These are phyloP conservation scores for Primulina eburnea DNA, from an alignment of 257 asterid species.

Conservation along the genomic window DNA sequence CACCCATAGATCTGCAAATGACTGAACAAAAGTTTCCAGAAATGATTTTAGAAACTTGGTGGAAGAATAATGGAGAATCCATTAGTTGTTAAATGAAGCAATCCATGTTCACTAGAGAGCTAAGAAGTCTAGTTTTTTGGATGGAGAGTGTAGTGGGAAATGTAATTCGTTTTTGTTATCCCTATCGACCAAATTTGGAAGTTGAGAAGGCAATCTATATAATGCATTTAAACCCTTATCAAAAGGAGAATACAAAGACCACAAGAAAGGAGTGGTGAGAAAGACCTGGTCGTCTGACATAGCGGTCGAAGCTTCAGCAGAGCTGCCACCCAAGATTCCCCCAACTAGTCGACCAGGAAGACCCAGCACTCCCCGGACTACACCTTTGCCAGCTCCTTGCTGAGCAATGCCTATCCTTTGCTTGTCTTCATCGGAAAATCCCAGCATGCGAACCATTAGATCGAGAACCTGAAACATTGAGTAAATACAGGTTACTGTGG, in stretches of 20 bases:
- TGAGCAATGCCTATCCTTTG: conserved; percentile 88
- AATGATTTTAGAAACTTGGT: conserved; percentile 15
- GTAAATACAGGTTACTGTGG: background rate
- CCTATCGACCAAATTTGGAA: background rate
- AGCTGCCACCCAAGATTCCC: conserved; percentile 71
- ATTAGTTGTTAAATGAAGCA: background rate
- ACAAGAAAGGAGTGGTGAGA: conserved; percentile 5
- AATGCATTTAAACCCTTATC: conserved; percentile 14
- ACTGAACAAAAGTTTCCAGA: conserved; percentile 42
- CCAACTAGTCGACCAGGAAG: conserved; percentile 95
- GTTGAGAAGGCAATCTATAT: background rate
- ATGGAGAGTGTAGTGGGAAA: background rate
- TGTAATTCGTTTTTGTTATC: no score
- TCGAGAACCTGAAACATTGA: conserved; percentile 70
- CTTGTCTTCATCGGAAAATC: conserved; percentile 96
- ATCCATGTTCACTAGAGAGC: background rate
- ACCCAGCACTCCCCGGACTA: conserved; percentile 92
- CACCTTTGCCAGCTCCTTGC: conserved; percentile 90
- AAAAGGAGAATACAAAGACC: conserved; percentile 4
- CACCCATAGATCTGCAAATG: conserved; percentile 96
- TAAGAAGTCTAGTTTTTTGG: background rate
- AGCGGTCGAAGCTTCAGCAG: conserved; percentile 46
- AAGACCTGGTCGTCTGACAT: conserved; percentile 74
- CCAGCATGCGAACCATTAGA: conserved; percentile 95
- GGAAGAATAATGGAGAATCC: background rate